Conservation (phyloP, 768 basidiomycete genomes). For the Solioccasus polychromus region DNA sequence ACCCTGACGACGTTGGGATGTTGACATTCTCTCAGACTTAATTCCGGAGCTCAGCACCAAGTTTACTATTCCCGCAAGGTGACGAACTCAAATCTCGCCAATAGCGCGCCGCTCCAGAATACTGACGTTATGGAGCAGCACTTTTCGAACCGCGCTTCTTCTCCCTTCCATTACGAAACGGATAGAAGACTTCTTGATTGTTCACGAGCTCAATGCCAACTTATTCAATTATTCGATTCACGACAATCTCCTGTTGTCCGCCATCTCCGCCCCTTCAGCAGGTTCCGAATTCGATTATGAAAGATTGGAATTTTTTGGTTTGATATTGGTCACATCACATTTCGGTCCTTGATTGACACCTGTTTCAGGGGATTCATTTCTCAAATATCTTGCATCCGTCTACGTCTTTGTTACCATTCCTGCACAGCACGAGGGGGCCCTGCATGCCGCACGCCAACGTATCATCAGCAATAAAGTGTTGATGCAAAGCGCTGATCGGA, state of each 20-base stretch:
- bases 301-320: slow-evolving; percentile 80
- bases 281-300: slow-evolving; percentile 77
- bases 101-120: slow-evolving; percentile 14
- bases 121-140: slow-evolving; percentile 41
- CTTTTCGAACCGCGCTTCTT: slow-evolving; percentile 62
- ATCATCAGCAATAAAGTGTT: slow-evolving; percentile 76
- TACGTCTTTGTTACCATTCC: slow-evolving; percentile 74
- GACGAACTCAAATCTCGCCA: slow-evolving; percentile 23
- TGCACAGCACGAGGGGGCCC: slow-evolving; percentile 56
- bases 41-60: slow-evolving; percentile 82
- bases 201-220: slow-evolving; percentile 73
- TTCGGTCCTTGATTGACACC: slow-evolving; percentile 22
- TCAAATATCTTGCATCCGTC: slow-evolving; percentile 75
- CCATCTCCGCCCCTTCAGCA: slow-evolving; percentile 69
- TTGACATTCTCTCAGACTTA: slow-evolving; percentile 50
- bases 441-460: slow-evolving; percentile 64
- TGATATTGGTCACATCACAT: slow-evolving; percentile 13
- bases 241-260: slow-evolving; percentile 59
- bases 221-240: slow-evolving; percentile 62
- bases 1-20: slow-evolving; percentile 23
- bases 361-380: slow-evolving; percentile 66
- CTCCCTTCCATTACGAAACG: slow-evolving; percentile 72
- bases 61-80: slow-evolving; percentile 74
- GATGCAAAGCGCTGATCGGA: slow-evolving; percentile 49
- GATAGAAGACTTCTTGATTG: slow-evolving; percentile 71